phyloP scores from a whole-genome alignment of 257 asterid species.

The Ophiorrhiza pumila region DNA sequence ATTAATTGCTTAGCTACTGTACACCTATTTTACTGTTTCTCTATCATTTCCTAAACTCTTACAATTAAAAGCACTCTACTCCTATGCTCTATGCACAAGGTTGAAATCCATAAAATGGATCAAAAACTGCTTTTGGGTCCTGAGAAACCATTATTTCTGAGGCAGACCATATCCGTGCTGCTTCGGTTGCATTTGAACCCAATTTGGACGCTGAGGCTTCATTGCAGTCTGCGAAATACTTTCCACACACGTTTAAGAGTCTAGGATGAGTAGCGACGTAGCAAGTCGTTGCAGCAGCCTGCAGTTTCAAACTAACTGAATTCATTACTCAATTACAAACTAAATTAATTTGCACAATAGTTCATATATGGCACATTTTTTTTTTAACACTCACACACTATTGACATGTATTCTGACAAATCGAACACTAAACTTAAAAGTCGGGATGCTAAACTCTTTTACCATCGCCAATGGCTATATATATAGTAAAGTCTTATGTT shows the following conservation, averaged over 20 bases:
- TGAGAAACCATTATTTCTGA: slow-evolving; percentile 63
- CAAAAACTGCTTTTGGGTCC: slow-evolving; percentile 18
- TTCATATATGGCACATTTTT: too few species aligned
- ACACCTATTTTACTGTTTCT: not conserved
- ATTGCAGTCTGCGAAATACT: slow-evolving; percentile 83
- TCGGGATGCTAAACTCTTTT: too few species aligned
- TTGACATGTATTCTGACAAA: too few species aligned
- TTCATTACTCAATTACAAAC: not conserved
- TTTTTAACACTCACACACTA: too few species aligned
- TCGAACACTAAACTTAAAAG: too few species aligned
- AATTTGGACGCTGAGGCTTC: slow-evolving; percentile 67
- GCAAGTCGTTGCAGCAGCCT: slow-evolving; percentile 98
- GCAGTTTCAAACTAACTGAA: not conserved
- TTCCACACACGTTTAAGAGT: slow-evolving; percentile 54
- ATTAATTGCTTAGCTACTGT: not conserved
- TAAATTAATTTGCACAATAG: too few species aligned
- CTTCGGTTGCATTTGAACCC: slow-evolving; percentile 62
- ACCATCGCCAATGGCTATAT: too few species aligned
- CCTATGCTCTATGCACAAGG: not conserved
- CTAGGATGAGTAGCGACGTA: slow-evolving; percentile 79
- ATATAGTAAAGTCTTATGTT: too few species aligned
- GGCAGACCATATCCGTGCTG: slow-evolving; percentile 65
- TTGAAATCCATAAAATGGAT: slow-evolving; percentile 10
- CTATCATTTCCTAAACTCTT: not conserved
- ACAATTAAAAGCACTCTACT: not conserved